Conservation (phyloP, 2,329 filamentous ascomycete genomes). For the Sordariomycetes sp. region DNA sequence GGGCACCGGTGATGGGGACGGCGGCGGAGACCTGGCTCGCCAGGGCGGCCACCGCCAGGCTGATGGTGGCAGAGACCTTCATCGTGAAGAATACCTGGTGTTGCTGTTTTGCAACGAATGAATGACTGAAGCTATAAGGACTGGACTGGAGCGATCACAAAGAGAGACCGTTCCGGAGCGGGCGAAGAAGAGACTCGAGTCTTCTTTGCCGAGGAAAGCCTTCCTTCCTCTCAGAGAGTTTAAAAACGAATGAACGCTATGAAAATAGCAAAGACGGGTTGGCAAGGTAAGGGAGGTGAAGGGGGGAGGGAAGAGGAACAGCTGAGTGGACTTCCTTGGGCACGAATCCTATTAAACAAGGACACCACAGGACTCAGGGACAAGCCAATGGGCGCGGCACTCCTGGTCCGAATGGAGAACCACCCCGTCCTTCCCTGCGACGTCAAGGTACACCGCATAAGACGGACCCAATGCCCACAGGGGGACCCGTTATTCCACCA, state of each 20-base stretch:
- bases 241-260: background rate
- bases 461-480: background rate
- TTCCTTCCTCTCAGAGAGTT: background rate
- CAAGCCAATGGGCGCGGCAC: background rate
- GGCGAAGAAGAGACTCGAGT: background rate
- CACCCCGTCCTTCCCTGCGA: background rate
- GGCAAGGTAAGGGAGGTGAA: background rate
- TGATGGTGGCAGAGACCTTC: background rate
- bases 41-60: background rate
- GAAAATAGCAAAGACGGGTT: background rate
- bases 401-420: background rate
- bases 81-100: background rate
- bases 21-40: background rate
- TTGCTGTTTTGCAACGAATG: background rate
- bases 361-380: background rate
- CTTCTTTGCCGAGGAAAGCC: background rate
- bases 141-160: background rate
- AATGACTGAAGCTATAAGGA: background rate
- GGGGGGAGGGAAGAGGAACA: background rate
- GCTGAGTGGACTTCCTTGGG: background rate
- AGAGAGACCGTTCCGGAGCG: background rate
- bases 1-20: constrained; percentile 24
- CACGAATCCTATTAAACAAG: background rate
- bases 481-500: background rate
- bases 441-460: background rate